A percentile compares a stretch with the other conserved stretches of the same genome.
Conservation (phyloP, 129 eudicot genomes). For the Cynara cardunculus region DNA sequence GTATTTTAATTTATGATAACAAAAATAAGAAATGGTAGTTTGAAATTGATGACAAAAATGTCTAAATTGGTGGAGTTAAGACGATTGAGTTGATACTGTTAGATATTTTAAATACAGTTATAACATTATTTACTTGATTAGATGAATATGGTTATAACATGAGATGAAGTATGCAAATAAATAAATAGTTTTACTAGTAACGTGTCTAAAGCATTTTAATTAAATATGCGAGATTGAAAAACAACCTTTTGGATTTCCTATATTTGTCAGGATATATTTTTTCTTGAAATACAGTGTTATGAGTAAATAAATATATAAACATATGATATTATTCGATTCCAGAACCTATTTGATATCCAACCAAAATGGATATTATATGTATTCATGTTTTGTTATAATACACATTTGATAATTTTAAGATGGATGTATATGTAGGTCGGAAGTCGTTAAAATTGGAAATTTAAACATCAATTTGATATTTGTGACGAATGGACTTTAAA, state of each 20-base stretch:
- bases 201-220: no score
- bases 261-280: background rate
- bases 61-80: background rate
- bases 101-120: no score
- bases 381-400: no score
- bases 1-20: background rate
- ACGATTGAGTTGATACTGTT: background rate
- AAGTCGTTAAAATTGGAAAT: background rate
- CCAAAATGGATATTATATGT: background rate
- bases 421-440: no score
- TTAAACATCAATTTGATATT: no score
- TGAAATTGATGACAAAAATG: background rate
- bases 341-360: background rate
- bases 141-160: no score
- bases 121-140: background rate
- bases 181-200: no score
- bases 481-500: no score
- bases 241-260: background rate
- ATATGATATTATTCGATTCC: no score
- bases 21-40: background rate
- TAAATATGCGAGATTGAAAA: no score
- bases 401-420: background rate
- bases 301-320: background rate
- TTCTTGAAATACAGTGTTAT: background rate
- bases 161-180: no score